Conservation (phyloP, 1,139 yeast species). For the Sugiyamaella sp. region DNA sequence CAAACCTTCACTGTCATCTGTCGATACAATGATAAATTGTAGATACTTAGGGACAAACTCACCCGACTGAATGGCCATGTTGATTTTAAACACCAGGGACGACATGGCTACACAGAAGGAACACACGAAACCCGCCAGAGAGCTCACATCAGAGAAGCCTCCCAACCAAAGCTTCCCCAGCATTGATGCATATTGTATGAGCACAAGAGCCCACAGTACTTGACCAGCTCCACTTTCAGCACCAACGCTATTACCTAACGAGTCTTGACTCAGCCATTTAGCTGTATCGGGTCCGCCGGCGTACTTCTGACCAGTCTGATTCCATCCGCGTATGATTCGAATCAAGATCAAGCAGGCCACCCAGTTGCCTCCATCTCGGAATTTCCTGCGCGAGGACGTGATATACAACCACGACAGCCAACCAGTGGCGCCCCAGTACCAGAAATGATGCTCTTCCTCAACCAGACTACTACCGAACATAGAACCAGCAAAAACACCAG, state of each 20-base stretch:
- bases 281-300: slow-evolving; percentile 55
- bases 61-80: slow-evolving; percentile 59
- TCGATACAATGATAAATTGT: slow-evolving; percentile 36
- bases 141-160: slow-evolving; percentile 32
- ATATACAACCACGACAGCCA: slow-evolving; percentile 40
- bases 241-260: slow-evolving; percentile 20
- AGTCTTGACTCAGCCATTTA: slow-evolving; percentile 32
- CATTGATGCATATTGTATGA: slow-evolving; percentile 46
- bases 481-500: slow-evolving; percentile 54
- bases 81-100: slow-evolving; percentile 60
- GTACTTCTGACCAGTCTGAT: slow-evolving; percentile 86
- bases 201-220: slow-evolving; percentile 55
- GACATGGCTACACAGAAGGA: slow-evolving; percentile 47
- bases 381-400: slow-evolving; percentile 33
- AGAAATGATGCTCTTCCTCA: slow-evolving; percentile 96
- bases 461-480: slow-evolving; percentile 89
- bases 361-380: slow-evolving; percentile 38
- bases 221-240: slow-evolving; percentile 19
- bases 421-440: slow-evolving; percentile 79
- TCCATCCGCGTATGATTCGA: slow-evolving; percentile 81
- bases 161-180: slow-evolving; percentile 36
- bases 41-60: slow-evolving; percentile 51
- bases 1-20: slow-evolving; percentile 31
- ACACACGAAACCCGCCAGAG: slow-evolving; percentile 46
- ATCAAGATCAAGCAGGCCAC: slow-evolving; percentile 48